Evolutionary conservation across 2,329 filamentous ascomycete genomes (phyloP), one percentile per base, ranked within the genome.

Genomic region (Fusarium cyanostomum): DNA sequence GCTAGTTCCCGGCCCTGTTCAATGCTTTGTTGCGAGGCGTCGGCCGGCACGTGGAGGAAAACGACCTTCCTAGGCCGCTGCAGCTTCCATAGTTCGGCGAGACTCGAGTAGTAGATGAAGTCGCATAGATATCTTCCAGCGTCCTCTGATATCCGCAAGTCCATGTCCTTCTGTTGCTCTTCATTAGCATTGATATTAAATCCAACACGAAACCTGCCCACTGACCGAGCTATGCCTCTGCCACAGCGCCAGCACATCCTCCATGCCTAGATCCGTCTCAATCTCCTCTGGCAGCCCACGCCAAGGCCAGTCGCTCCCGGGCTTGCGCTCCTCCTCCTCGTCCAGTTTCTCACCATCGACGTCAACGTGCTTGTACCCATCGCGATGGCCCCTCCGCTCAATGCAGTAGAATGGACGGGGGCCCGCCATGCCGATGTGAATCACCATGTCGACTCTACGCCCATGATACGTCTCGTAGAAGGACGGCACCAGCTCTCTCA

Each of bases 381-480:
- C 87, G 33, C 90, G 84, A 71, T 91, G 89, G 0, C 85, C 92
- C 31, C 84, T 80, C 10, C 85, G 82, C 78, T 96, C 92, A 8
- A 94, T 79, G 10, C 85, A 84, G 74, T 94, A 96, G 67, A 86
- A 75, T 12, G 86, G 68, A 75, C 82, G 67, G 78, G 85, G 70
- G 74, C 90, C 72, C 73, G 92, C 91, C 84, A 96, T 92, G 62
- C 92, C 92, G 48, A 96, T 90, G 75, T 96, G 92, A 5, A 96
- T 75, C 18, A 88, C 82, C 27, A 90, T 77, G 74, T 96, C 90
- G 51, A 88, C 83, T 44, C 79, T 75, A 51, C 69, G 72, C 48
- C 73, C 63, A 67, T 74, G 56, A 73, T 72, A 59, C 27, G 56
- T 54, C 34, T 81, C 78, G 78, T 92, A 86, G 6, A 96, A 80